Conservation (phyloP, 495 filamentous ascomycete genomes). For the Elasticomyces elasticus region DNA sequence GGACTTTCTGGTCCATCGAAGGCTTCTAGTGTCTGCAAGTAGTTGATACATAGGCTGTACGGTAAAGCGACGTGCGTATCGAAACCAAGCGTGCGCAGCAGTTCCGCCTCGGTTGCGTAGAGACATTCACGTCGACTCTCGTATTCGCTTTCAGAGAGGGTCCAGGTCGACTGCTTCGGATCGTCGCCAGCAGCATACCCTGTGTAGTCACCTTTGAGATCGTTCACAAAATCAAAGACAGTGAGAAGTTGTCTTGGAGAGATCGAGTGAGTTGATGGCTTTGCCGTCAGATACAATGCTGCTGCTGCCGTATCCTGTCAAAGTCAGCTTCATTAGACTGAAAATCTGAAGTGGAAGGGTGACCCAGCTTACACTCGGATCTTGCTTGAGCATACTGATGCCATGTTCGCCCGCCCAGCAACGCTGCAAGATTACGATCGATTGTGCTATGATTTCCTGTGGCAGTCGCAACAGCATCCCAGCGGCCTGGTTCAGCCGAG, state of each 20-base stretch:
- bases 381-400: slow-evolving; percentile 49
- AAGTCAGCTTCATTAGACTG: background rate
- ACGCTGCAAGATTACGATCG: slow-evolving; percentile 76
- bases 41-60: slow-evolving; percentile 81
- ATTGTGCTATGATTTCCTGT: slow-evolving; percentile 80
- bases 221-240: slow-evolving; percentile 34
- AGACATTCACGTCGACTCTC: slow-evolving; percentile 50
- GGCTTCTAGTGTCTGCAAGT: slow-evolving; percentile 78
- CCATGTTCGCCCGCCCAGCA: slow-evolving; percentile 69
- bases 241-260: slow-evolving; percentile 71
- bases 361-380: slow-evolving; percentile 39
- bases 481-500: slow-evolving; percentile 76
- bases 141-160: slow-evolving; percentile 65
- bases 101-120: slow-evolving; percentile 58
- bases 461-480: slow-evolving; percentile 77
- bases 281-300: slow-evolving; percentile 70
- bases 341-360: background rate
- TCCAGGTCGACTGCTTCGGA: slow-evolving; percentile 41
- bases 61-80: slow-evolving; percentile 75
- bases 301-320: slow-evolving; percentile 70
- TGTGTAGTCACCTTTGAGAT: background rate
- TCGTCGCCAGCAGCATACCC: slow-evolving; percentile 31
- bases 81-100: slow-evolving; percentile 69
- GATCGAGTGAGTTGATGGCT: slow-evolving; percentile 66
- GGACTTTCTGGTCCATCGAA: slow-evolving; percentile 27